Percentiles rank a stretch among this genome's conserved stretches.
These are phyloP conservation scores for Rosa chinensis DNA, from an alignment of 306 rosid species.

Conservation along the genomic window DNA sequence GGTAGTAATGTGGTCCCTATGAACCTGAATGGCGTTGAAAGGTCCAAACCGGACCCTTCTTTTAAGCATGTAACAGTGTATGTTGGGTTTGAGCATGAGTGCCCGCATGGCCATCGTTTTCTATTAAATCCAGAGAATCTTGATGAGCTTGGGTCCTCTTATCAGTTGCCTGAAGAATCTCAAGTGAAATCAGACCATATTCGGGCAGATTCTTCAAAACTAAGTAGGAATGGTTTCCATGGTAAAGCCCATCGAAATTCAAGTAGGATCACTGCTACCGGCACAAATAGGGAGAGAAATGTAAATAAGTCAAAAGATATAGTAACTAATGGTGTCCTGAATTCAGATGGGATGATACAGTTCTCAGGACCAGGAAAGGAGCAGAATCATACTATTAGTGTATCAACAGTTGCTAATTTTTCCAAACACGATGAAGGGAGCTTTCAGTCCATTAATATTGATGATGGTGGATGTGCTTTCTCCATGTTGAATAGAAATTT, in stretches of 20 bases:
- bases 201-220: constrained; percentile 43
- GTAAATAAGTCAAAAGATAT: constrained; percentile 48
- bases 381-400: constrained; percentile 40
- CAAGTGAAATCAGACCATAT: constrained; percentile 41
- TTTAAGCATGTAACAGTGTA: constrained; percentile 48
- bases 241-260: constrained; percentile 53
- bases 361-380: constrained; percentile 39
- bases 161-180: constrained; percentile 61
- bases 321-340: constrained; percentile 42
- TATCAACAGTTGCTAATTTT: constrained; percentile 35
- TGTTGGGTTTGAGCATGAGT: constrained; percentile 95
- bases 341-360: constrained; percentile 34
- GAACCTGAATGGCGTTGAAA: constrained; percentile 52
- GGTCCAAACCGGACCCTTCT: constrained; percentile 40
- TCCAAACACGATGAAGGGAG: constrained; percentile 50
- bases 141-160: constrained; percentile 58
- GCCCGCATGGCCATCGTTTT: constrained; percentile 94
- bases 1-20: constrained; percentile 80
- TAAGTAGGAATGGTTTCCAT: constrained; percentile 48
- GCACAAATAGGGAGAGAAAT: constrained; percentile 51
- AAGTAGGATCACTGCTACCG: constrained; percentile 42
- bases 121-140: constrained; percentile 73
- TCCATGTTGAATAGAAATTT: constrained; percentile 70
- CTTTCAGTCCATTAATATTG: constrained; percentile 46
- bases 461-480: constrained; percentile 61